Evolutionary conservation across 1,284 basidiomycete species (phyloP).

Genomic region (Vanrija pseudolonga): DNA sequence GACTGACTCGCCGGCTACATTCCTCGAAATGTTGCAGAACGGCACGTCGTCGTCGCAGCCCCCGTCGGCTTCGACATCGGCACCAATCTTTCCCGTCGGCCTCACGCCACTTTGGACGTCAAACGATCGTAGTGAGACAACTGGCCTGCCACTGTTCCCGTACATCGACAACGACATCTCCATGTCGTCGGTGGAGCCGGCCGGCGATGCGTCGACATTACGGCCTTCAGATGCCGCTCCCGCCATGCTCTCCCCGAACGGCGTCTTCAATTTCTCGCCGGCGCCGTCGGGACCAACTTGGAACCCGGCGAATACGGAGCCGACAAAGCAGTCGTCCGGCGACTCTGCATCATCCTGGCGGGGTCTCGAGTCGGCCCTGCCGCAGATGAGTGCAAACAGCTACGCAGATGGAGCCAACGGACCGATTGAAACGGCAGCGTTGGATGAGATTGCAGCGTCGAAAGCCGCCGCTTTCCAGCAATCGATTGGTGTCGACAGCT

Average conservation of each 20-base stretch:
- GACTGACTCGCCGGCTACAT: conserved; percentile 33
- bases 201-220: not conserved
- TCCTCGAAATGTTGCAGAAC: conserved; percentile 37
- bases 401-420: conserved; percentile 7
- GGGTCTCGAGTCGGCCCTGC: not conserved
- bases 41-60: not conserved
- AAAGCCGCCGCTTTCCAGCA: not conserved
- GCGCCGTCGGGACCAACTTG: conserved; percentile 10
- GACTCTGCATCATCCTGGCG: conserved; percentile 2
- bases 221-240: not conserved
- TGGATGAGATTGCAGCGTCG: not conserved
- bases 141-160: conserved; percentile 24
- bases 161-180: not conserved
- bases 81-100: not conserved
- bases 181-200: too few species aligned
- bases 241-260: conserved; percentile 31
- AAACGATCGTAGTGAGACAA: conserved; percentile 12
- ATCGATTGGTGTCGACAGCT: not conserved
- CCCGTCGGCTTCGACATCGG: too few species aligned
- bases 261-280: conserved; percentile 42
- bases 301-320: too few species aligned
- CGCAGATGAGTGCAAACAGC: not conserved
- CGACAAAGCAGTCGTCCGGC: not conserved
- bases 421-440: not conserved
- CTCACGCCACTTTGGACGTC: conserved; percentile 11